Conservation (phyloP, 257 asterid species). For the Leptodermis oblonga region DNA sequence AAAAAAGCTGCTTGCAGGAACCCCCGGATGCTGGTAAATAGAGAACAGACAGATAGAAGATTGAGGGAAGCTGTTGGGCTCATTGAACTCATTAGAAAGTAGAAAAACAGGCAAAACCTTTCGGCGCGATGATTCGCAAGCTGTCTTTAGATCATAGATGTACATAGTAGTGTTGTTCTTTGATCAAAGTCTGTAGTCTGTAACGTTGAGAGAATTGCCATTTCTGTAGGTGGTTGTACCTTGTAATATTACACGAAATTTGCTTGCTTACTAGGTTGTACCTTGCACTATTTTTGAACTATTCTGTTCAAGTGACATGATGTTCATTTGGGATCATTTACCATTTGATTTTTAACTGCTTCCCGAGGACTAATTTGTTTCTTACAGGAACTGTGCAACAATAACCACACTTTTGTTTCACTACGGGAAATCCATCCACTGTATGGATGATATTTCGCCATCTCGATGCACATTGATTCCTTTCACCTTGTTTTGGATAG, state of each 20-base stretch:
- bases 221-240: neutral
- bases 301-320: too few relatives aligned
- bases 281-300: too few relatives aligned
- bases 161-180: neutral
- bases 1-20: slow-evolving; percentile 34
- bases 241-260: too few relatives aligned
- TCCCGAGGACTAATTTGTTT: neutral
- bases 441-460: too few relatives aligned
- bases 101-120: neutral
- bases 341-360: neutral
- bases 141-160: neutral
- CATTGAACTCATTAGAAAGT: slow-evolving; percentile 40
- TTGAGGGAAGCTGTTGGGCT: slow-evolving; percentile 54
- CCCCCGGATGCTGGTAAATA: slow-evolving; percentile 28
- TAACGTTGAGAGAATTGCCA: neutral
- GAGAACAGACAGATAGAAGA: slow-evolving; percentile 60
- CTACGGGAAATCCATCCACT: too few relatives aligned
- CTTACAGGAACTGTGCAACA: too few relatives aligned
- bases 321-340: neutral
- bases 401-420: too few relatives aligned
- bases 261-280: too few relatives aligned
- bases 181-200: neutral
- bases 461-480: too few relatives aligned
- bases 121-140: neutral
- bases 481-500: too few relatives aligned